Conservation (phyloP, 208 protist species). For the Leishmania major region DNA sequence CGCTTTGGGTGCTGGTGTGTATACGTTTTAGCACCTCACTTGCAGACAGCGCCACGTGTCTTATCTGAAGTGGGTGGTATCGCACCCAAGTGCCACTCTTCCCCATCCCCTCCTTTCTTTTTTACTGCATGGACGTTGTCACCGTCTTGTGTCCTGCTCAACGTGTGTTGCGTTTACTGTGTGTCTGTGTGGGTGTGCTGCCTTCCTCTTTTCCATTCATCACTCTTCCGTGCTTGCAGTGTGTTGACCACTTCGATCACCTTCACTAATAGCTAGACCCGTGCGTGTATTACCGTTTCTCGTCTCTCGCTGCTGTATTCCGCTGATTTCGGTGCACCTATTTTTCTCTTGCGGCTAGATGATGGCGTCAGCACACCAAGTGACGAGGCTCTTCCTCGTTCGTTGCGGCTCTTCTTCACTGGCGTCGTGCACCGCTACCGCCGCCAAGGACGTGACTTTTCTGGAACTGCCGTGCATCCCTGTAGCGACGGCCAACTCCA, state of each 20-base stretch:
- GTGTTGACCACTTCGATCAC: not conserved
- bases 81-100: no score
- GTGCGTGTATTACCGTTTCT: not conserved
- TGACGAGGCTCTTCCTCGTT: slow-evolving; percentile 13
- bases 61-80: not conserved
- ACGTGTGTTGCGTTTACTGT: not conserved
- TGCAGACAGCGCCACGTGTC: not conserved
- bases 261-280: not conserved
- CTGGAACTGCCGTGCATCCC: slow-evolving; percentile 15
- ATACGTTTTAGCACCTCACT: not conserved
- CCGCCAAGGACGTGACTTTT: not conserved
- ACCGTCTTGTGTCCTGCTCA: not conserved
- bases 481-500: not conserved
- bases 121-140: not conserved
- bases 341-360: not conserved
- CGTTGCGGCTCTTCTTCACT: not conserved
- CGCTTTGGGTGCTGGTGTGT: not conserved
- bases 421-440: not conserved
- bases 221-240: not conserved
- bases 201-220: not conserved
- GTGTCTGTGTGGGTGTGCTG: not conserved
- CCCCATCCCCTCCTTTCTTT: no score
- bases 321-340: not conserved
- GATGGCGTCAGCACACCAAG: not conserved
- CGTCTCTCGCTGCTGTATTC: not conserved